Base-by-base conservation (phyloP, 2,329 filamentous ascomycete genomes). In the Graphiopsis chlorocephala region DNA sequence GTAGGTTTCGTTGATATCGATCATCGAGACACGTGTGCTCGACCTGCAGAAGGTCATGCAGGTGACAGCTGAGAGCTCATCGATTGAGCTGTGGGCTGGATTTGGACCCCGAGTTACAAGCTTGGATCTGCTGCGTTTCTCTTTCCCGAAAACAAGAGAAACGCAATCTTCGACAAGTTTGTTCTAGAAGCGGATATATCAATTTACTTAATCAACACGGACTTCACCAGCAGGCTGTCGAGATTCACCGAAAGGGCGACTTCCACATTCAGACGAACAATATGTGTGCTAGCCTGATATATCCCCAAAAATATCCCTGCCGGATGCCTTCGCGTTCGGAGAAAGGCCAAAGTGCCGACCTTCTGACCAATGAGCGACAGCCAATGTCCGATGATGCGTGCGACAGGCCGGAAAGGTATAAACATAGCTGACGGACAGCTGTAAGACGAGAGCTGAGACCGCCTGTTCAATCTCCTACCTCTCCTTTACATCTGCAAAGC, bases 361-460 rank as follows among this genome's bases (percentile, higher is more conserved):
- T 35, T 55, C 23, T 33, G 23, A 26, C 60, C 60, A 62, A 62
- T 62, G 12, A 55, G 48, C 23, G 47, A 14, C 31, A 38, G 23
- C 31, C 60, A 62, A 62, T 53, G 48, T 62, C 60, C 60, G 60
- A 62, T 62, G 60, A 62, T 62, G 60, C 60, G 17, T 20, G 25
- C 38, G 25, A 31, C 45, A 20, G 11, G 48, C 48, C 48, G 25
- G 60, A 38, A 53, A 62, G 60, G 33, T 62, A 53, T 62, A 62
- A 53, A 55, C 60, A 35, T 50, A 55, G 60, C 60, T 62, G 59
- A 45, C 38, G 38, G 38, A 45, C 47, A 38, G 48, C 31, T 35
- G 48, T 45, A 15, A 55, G 42, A 50, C 48, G 48, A 50, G 60
- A 62, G 48, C 60, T 62, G 60, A 47, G 60, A 29, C 33, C 48